Evolutionary conservation across 2,329 filamentous ascomycete genomes (phyloP), one percentile per base, ranked within the genome.

Genomic region (Exophiala alcalophila): DNA sequence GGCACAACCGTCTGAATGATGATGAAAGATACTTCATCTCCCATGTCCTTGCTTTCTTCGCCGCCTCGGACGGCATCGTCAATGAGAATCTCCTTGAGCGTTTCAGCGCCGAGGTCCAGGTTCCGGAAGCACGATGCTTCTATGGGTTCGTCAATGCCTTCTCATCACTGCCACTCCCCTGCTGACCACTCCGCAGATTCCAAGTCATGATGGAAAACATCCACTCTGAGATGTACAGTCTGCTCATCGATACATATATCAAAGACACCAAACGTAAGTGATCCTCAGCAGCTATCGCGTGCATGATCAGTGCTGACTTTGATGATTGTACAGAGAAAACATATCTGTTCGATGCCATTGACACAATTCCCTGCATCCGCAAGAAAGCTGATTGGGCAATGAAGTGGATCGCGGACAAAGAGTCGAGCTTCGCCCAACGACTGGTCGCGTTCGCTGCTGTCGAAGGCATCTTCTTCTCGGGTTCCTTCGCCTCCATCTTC

Each of bases 341-440:
- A 50, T 90, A 97, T 66, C 84, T 98, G 44, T 97, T 98, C 74
- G 95, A 98, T 62, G 92, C 92, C 60, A 94, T 98, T 70, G 92
- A 98, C 57, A 98, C 91, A 64, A 98, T 98, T 65, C 92, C 92
- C 49, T 94, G 87, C 76, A 98, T 98, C 67, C 84, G 86, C 68
- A 94, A 89, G 77, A 98, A 98, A 82, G 92, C 92, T 60, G 88
- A 98, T 62, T 98, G 92, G 92, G 92, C 92, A 50, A 78, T 98
- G 35, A 76, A 77, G 59, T 98, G 92, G 92, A 98, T 98, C 65
- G 76, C 81, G 49, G 92, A 98, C 72, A 84, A 86, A 68, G 78
- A 92, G 64, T 95, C 90, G 4, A 94, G 89, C 54, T 98, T 97
- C 60, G 92, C 88, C 49, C 88, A 91, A 72, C 90, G 92, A 60